A percentile compares a stretch with the other conserved stretches of the same genome.
These are phyloP conservation scores for Aspergillus pseudonomiae DNA, from an alignment of 2,329 filamentous ascomycete genomes.

Conservation along the genomic window DNA sequence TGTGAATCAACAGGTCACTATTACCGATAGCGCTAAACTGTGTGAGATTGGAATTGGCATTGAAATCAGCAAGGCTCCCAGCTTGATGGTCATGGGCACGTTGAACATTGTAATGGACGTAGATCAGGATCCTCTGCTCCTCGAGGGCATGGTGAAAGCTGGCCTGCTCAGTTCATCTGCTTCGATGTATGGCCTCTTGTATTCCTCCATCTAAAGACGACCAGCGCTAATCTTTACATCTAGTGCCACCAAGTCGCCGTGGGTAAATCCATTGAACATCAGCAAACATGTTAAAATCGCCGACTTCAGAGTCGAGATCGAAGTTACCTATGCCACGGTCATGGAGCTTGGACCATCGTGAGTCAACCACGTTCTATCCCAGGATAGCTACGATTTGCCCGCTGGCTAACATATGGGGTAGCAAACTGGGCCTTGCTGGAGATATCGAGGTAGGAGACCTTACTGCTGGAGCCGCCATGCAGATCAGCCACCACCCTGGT, in stretches of 20 bases:
- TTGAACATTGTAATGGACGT: constrained; percentile 1
- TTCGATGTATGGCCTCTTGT: background rate
- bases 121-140: background rate
- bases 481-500: background rate
- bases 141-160: constrained; percentile 1
- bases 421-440: background rate
- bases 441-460: background rate
- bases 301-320: background rate
- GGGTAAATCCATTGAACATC: constrained; percentile 2
- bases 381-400: background rate
- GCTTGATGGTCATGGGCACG: background rate
- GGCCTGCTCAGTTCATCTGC: background rate
- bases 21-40: background rate
- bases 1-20: background rate
- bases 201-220: background rate
- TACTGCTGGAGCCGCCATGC: background rate
- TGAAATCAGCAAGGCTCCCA: background rate
- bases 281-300: constrained; percentile 1
- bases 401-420: background rate
- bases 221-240: background rate
- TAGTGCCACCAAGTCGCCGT: background rate
- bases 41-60: background rate
- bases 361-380: background rate
- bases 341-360: background rate
- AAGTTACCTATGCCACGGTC: background rate